Base-by-base conservation (phyloP, 108 stramenopile species). In the Pinguiococcus pyrenoidosus region DNA sequence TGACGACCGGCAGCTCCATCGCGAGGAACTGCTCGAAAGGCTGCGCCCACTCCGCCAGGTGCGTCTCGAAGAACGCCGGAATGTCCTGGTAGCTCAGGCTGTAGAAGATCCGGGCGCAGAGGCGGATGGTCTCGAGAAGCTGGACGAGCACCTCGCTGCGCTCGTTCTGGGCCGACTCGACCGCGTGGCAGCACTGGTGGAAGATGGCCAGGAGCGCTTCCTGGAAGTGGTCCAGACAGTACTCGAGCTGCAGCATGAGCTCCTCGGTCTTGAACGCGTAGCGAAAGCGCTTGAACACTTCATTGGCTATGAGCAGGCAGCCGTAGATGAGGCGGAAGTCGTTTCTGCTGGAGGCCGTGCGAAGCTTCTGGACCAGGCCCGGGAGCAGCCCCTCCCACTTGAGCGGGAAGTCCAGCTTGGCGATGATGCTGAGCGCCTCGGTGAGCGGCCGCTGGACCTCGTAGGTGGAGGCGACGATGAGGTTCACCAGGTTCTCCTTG, bases 51-150 rank as follows among this genome's bases (percentile, higher is more conserved):
- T 74, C 64, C 17, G 46, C 56, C 80, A 96, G 87, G 64, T 91
- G 78, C 64, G 96, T 92, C 59, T 96, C 93, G 49, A 94, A 96
- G 59, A 69, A 94, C 59, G 91, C 97, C 3, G 97, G 97, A 38
- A 99, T 62, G 64, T 96, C 94, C 62, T 91, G 87, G 0, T 78
- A 96, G 64, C 90, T 93, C n/a, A 99, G 68, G 25, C 80, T 83
- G 73, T 63, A 95, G 54, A 82, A 93, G 20, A 99, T 90, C 12
- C 97, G 75, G 56, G 67, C 73, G 34, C 85, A 73, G 10, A 78
- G 73, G 14, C 92, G 73, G 46, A 96, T 47, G 8, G 84, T 43
- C 29, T 80, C 76, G 28, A 98, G 60, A 12, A 72, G 25, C 22
- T 25, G n/a, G 2, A 13, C 29, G 13, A 39, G 23, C 32, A 46